These are phyloP conservation scores for Calonectria hawksworthii DNA, from an alignment of 2,329 filamentous ascomycete genomes.

Conservation along the genomic window DNA sequence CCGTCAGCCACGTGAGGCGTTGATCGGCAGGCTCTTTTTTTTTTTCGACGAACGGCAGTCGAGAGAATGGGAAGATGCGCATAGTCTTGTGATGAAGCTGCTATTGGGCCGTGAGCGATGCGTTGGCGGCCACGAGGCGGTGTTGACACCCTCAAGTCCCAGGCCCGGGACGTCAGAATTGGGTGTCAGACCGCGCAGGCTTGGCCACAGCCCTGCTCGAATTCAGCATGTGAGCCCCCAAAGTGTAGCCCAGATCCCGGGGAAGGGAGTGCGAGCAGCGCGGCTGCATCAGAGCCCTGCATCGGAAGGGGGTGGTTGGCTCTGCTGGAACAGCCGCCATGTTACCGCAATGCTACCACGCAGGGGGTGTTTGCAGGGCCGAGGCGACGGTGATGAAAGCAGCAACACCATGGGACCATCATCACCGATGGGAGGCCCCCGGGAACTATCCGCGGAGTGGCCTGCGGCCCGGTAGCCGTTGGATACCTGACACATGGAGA, in stretches of 20 bases:
- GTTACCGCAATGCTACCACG: not conserved
- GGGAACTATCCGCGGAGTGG: slow-evolving; percentile 10
- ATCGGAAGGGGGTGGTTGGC: not conserved
- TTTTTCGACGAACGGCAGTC: slow-evolving; percentile 7
- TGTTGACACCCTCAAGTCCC: slow-evolving; percentile 4
- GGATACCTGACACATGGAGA: slow-evolving; percentile 24
- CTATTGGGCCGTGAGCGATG: slow-evolving; percentile 14
- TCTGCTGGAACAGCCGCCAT: slow-evolving; percentile 8
- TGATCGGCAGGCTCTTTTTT: slow-evolving; percentile 1
- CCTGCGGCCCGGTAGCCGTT: slow-evolving; percentile 20
- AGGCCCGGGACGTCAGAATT: slow-evolving; percentile 12
- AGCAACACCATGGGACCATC: slow-evolving; percentile 11
- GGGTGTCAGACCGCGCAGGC: slow-evolving; percentile 1
- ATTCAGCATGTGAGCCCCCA: slow-evolving; percentile 15
- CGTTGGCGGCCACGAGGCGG: slow-evolving; percentile 22
- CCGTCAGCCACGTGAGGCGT: slow-evolving; percentile 24
- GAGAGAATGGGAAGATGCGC: not conserved
- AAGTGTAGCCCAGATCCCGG: slow-evolving; percentile 2
- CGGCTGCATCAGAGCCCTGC: slow-evolving; percentile 22
- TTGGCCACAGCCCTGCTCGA: not conserved
- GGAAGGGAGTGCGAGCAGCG: slow-evolving; percentile 10
- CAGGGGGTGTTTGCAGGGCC: not conserved
- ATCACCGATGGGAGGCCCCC: not conserved
- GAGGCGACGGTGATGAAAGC: not conserved
- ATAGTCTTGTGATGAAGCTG: slow-evolving; percentile 21